Evolutionary conservation across 306 rosid species (phyloP), one percentile per base, ranked within the genome.

Genomic region (Malus sylvestris): DNA sequence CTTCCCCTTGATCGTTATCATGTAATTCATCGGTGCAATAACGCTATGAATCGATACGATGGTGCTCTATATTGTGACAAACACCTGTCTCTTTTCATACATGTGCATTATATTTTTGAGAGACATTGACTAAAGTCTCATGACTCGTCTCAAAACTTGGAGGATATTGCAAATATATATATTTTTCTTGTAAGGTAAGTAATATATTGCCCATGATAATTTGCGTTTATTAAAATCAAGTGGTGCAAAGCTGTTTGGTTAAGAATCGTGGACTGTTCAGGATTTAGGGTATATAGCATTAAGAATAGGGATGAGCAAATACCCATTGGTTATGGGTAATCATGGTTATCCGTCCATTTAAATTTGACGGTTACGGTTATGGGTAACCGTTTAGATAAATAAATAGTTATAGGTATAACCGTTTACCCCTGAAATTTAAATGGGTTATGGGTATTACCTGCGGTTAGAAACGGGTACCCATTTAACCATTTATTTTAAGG

Each of bases 1-100:
- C 42, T 38, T 38, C 4, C 0, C 0, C 42, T 7, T 38, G 2
- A 38, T 0, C 0, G 7, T 0, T 0, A 38, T 38, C 42, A 0
- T 38, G 9, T 38, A 0, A 38, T 38, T 38, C 42, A 27, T 27
- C 27, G 27, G 27, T 27, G 27, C 27, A 27, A 27, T 27, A 27
- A 27, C 27, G 27, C 27, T 27, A 27, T 27, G 27, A 27, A 27
- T 27, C 27, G 27, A 27, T 27, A 27, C 27, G 27, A 27, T 27
- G 27, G 27, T 27, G 27, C 27, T 18, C 1, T 51, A 4, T 51
- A 5, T 38, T 38, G 20, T 51, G 20, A 51, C 53, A 46, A 49
- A 49, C 55, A 49, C 3, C 20, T 18, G 19, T 49, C 20, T 15
- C 55, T 49, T 15, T 49, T 49, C 0, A 20, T 49, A 49, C 55